Base-by-base conservation (phyloP, 352 stramenopile species). In the Globisporangium middletonii region DNA sequence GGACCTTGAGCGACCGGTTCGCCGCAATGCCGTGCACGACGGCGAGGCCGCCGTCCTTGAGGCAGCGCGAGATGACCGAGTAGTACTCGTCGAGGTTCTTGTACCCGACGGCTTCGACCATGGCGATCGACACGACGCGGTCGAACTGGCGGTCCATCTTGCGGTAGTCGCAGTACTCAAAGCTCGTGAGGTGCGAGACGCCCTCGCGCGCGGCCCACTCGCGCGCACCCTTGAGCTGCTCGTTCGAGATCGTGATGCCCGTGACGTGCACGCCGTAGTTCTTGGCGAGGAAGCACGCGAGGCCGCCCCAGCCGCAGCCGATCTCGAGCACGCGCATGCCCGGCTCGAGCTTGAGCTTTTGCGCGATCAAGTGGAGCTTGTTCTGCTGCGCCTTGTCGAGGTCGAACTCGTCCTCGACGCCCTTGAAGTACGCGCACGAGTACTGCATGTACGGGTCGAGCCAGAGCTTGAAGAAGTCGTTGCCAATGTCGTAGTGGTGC, bases 161-260 rank as follows among this genome's bases (percentile, higher is more conserved):
- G 48, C 87, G 83, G 76, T 96, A 96, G 75, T 96, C 87, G 68
- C 81, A 92, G 69, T 94, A 94, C 72, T 93, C 83, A 57, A 95
- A 94, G 66, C 82, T 90, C 26, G 88, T 92, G 55, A 93, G 72
- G 69, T 94, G 67, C 53, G 74, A 89, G 37, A 95, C 79, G 35
- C 86, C 86, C 38, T 92, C 75, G n/a, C 73, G 75, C 48, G 73
- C 64, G 23, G 88, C 84, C 75, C 84, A 90, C 58, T 90, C 74
- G 44, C 79, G 81, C 0, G 86, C 87, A 4, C 86, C 85, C 78
- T 91, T 93, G 53, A 94, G 79, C 67, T 96, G 87, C 69, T 96
- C 87, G 64, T 89, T 92, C 41, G 83, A 94, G 63, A 96, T 94
- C 48, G 87, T 95, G 68, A 96, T 96, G 44, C 87, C 87, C 28